Percentiles rank a stretch among this genome's conserved stretches.
These are phyloP conservation scores for Labyrinthula sp. DNA, from an alignment of 352 stramenopile genomes.

Conservation along the genomic window DNA sequence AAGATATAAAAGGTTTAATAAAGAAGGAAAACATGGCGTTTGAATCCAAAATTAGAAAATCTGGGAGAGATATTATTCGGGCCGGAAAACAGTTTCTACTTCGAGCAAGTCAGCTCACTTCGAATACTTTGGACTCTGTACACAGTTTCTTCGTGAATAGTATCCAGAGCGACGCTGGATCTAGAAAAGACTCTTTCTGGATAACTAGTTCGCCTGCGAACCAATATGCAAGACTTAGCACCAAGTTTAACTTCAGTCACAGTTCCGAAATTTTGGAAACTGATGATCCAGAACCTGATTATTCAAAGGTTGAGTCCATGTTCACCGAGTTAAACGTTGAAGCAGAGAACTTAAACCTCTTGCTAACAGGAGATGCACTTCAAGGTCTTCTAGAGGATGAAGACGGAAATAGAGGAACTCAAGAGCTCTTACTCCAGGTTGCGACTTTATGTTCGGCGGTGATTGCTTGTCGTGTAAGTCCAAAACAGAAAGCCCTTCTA, in stretches of 20 bases:
- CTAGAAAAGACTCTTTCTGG: too few relatives aligned
- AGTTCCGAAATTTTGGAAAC: too few relatives aligned
- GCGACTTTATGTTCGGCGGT: conserved; percentile 55
- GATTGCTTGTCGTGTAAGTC: conserved; percentile 64
- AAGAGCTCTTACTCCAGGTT: conserved; percentile 47
- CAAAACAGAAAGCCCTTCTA: conserved; percentile 69
- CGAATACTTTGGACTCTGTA: too few relatives aligned
- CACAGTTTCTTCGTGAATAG: too few relatives aligned
- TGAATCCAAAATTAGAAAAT: conserved; percentile 6
- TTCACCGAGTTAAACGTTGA: too few relatives aligned
- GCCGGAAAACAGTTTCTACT: conserved; percentile 16
- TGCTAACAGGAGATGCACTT: conserved; percentile 6
- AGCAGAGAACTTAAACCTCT: conserved; percentile 16
- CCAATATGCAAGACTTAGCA: too few relatives aligned
- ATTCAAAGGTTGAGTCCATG: too few relatives aligned
- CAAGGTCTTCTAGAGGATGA: conserved; percentile 5
- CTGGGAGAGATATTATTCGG: conserved; percentile 14
- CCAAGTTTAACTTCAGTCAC: too few relatives aligned
- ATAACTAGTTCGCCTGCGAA: too few relatives aligned
- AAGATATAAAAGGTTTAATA: conserved; percentile 10
- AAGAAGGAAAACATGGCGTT: conserved; percentile 19
- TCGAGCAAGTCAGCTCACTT: too few relatives aligned
- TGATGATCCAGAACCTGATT: too few relatives aligned
- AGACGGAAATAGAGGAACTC: not conserved
- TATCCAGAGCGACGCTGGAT: too few relatives aligned